Conservation (phyloP, 345 rosid genomes). For the Salix caprea region DNA sequence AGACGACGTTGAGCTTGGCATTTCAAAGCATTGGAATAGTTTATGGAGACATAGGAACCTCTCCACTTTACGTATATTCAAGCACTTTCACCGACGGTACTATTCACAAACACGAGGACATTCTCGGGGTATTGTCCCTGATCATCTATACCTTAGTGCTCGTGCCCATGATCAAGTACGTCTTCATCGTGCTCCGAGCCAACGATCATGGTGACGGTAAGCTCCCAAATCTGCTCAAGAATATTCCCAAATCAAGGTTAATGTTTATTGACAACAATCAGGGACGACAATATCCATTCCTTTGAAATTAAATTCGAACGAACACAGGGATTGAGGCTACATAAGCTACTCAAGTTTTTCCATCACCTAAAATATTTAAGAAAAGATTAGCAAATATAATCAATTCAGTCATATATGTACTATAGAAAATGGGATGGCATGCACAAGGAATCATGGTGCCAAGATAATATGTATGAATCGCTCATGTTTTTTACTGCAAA, state of each 20-base stretch:
- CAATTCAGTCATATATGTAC: too few species aligned
- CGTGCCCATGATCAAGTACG: conserved; percentile 56
- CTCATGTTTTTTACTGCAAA: too few species aligned
- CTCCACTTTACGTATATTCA: conserved; percentile 62
- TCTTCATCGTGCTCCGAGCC: conserved; percentile 59
- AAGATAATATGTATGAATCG: too few species aligned
- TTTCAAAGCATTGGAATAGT: conserved; percentile 71
- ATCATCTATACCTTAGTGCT: conserved; percentile 63
- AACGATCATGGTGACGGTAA: conserved; percentile 83
- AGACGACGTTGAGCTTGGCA: conserved; percentile 51
- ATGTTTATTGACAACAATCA: too few species aligned
- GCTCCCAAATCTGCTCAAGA: not conserved
- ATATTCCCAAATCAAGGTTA: not conserved
- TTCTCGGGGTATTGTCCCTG: conserved; percentile 64
- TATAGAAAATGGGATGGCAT: too few species aligned
- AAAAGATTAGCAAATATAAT: too few species aligned
- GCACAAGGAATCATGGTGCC: too few species aligned
- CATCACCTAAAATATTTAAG: too few species aligned
- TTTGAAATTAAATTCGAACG: too few species aligned
- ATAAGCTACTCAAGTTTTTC: too few species aligned
- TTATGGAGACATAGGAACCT: conserved; percentile 86
- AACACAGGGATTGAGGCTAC: too few species aligned
- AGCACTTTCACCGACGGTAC: conserved; percentile 57
- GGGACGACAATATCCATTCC: too few species aligned
- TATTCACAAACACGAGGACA: conserved; percentile 32